Conservation (phyloP, 2,329 filamentous ascomycete species). For the Fusarium sp. region DNA sequence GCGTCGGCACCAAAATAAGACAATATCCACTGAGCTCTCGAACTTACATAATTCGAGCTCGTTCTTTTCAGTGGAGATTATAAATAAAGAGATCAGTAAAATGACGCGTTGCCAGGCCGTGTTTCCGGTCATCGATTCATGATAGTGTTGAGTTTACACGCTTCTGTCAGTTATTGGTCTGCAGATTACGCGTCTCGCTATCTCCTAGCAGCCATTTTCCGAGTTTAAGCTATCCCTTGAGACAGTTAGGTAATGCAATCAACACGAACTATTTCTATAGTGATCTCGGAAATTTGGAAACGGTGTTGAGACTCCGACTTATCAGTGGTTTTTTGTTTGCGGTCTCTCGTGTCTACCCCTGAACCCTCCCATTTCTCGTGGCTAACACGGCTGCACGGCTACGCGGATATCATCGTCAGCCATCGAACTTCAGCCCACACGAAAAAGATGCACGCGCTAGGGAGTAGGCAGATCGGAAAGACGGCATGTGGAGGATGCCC, state of each 20-base stretch:
- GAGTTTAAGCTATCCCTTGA: conserved; percentile 2
- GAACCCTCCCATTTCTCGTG: not conserved
- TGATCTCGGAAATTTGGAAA: not conserved
- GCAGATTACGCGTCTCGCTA: conserved; percentile 22
- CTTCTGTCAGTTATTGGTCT: not conserved
- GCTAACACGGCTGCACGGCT: not conserved
- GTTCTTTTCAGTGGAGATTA: not conserved
- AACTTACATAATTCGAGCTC: not conserved
- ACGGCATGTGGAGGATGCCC: conserved; percentile 26
- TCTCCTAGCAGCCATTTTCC: not conserved
- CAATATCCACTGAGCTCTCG: not conserved
- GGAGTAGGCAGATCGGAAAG: conserved; percentile 22
- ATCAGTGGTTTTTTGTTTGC: not conserved
- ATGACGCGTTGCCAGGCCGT: conserved; percentile 16
- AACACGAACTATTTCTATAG: not conserved
- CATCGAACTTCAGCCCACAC: conserved; percentile 17
- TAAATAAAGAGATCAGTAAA: not conserved
- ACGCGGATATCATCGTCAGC: conserved; percentile 3
- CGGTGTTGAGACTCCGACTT: not conserved
- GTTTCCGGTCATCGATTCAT: conserved; percentile 5
- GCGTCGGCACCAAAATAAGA: not conserved
- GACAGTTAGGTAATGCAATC: not conserved
- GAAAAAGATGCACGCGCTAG: not conserved
- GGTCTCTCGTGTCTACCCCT: conserved; percentile 19
- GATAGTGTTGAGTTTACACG: conserved; percentile 2